Evolutionary conservation across 495 filamentous ascomycete genomes (phyloP), one percentile per base, ranked within the genome.

Genomic region (Tuber borchii): DNA sequence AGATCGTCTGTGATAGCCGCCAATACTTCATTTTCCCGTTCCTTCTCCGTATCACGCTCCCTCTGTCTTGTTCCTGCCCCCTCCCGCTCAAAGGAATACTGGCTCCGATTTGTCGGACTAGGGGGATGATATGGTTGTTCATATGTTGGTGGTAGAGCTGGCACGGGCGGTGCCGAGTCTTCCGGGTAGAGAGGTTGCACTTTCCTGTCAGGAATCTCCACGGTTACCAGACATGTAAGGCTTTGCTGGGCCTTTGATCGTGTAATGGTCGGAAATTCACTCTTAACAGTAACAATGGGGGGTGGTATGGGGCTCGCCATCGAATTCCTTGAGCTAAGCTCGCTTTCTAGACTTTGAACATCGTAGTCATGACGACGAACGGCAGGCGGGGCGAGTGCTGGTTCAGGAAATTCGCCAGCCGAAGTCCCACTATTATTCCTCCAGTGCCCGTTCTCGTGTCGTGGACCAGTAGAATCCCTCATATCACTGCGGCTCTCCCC

Each of bases 241-340:
- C 91, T 94, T 84, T 99, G 95, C 84, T 97, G 95, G 83, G 96
- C 93, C 71, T 95, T 91, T 46, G 95, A 97, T 75, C 93, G 88
- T 80, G 87, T 97, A 80, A 99, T 87, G 3, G 95, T 97, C 17
- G 95, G 95, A 82, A 97, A 99, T 85, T 99, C 95, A 82, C 94
- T 97, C 73, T 95, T 92, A 40, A 99, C 91, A 10, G 92, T 96
- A 42, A 99, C 93, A 0, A 89, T 91, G 8, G 95, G 95, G 16
- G 95, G 87, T 12, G 95, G 94, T 71, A 98, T 97, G 0, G 96
- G 94, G 75, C 97, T 97, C n/a, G 89, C 88, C 34, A 90, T 83
- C 73, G 89, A 86, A 8, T 86, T 83, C 65, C 93, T 88, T 12
- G 94, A 91, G 83, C 89, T 93, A 40, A 97, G 85, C 68, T 90